A percentile compares a stretch with the other conserved stretches of the same genome.
Conservation (phyloP, 345 rosid genomes). For the Ceriops decandra region DNA sequence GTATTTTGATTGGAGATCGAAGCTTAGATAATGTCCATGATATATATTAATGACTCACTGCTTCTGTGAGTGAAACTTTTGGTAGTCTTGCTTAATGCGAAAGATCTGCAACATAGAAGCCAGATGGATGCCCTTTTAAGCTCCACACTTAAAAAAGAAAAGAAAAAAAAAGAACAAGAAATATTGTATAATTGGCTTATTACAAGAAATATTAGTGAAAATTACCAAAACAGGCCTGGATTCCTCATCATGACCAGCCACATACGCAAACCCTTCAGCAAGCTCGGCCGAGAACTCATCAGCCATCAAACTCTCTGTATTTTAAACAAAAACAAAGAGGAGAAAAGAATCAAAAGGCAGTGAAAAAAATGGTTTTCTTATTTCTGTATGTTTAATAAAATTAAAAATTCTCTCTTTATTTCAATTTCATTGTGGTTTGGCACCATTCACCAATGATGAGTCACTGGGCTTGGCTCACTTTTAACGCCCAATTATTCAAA, state of each 20-base stretch:
- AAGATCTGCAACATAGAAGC: conserved; percentile 49
- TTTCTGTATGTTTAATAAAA: not conserved
- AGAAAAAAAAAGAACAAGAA: not conserved
- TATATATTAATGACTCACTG: conserved; percentile 41
- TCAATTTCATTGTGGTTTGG: conserved; percentile 9
- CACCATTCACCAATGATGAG: conserved; percentile 24
- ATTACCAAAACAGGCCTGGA: conserved; percentile 77
- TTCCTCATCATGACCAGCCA: conserved; percentile 82
- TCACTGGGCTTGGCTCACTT: conserved; percentile 18
- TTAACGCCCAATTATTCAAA: conserved; percentile 38
- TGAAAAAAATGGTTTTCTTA: not conserved
- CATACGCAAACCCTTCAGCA: conserved; percentile 70
- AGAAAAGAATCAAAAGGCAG: not conserved
- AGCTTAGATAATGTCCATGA: no score
- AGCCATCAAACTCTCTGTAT: conserved; percentile 64
- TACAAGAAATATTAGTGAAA: not conserved
- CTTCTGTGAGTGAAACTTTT: conserved; percentile 72
- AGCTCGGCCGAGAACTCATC: conserved; percentile 91
- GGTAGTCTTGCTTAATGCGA: conserved; percentile 83
- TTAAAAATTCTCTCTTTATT: conserved; percentile 4
- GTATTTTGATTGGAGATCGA: no score
- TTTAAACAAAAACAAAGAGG: not conserved
- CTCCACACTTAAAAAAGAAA: not conserved
- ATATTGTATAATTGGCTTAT: not conserved
- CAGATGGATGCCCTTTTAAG: not conserved